phyloP scores from a whole-genome alignment of 306 rosid species.

The Quercus bicolor region DNA sequence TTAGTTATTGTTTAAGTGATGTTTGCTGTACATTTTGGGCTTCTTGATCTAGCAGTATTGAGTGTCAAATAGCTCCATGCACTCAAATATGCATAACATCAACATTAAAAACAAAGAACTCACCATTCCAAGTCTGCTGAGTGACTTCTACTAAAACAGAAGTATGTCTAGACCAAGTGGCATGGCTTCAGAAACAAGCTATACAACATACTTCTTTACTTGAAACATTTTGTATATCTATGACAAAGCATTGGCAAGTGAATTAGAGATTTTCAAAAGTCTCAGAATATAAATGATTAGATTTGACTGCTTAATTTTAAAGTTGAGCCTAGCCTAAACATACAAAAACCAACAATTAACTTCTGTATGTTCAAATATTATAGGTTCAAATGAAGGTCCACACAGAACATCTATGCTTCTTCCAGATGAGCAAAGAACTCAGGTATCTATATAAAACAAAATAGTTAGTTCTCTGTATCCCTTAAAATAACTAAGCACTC shows the following conservation, averaged over 20 bases:
- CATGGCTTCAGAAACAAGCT: not conserved
- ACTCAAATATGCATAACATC: not conserved
- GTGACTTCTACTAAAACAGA: not conserved
- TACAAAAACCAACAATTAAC: not conserved
- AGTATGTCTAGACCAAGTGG: not conserved
- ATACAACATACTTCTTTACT: not conserved
- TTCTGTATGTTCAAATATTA: not conserved
- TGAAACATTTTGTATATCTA: not conserved
- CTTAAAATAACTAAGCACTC: conserved; percentile 4
- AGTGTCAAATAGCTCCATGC: not conserved
- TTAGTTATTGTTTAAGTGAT: not conserved
- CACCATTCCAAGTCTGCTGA: not conserved
- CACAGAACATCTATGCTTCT: conserved; percentile 52
- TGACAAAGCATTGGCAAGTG: not conserved
- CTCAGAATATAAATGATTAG: conserved; percentile 2
- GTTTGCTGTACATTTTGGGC: not conserved
- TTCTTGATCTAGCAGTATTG: not conserved
- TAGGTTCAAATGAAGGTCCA: conserved; percentile 84
- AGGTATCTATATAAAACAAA: conserved; percentile 43
- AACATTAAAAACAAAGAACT: not conserved
- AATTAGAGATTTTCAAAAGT: conserved; percentile 4
- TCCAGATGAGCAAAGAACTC: conserved; percentile 70
- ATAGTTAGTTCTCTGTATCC: conserved; percentile 10
- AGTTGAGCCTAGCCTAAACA: conserved; percentile 19
- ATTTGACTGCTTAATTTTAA: conserved; percentile 21